Evolutionary conservation across 2,329 filamentous ascomycete species (phyloP), one percentile per base, ranked within the genome.

Genomic region (Trichoderma sp.): DNA sequence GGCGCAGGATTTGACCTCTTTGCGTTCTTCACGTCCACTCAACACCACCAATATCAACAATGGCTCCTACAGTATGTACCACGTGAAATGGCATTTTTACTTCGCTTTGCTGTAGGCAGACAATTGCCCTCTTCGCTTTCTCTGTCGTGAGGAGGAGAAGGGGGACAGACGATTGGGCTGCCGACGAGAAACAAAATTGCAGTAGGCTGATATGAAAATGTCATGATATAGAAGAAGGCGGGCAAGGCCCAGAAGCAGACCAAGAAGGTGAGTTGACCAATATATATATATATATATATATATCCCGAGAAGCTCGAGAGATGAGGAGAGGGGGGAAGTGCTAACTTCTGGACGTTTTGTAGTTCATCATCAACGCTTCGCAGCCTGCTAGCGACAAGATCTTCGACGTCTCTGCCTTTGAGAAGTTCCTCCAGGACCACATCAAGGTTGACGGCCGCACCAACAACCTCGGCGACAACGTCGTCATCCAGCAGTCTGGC

Each of bases 381-480:
- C 94, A 98, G 86, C 95, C 95, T 78, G 94, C 94, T 77, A 92
- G 89, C 86, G 95, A 99, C 89, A 98, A 98, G 91, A 99, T 99
- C 89, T 98, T 99, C 90, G 95, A 99, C 84, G 90, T 97, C 82
- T 90, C 92, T 78, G 94, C 94, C 76, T 99, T 99, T 83, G 94
- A 97, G 87, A 98, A 98, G 90, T 99, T 99, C 92, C 92, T 99
- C 73, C 94, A 97, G 89, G 95, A 98, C 85, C 93, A 92, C 86
- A 97, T 99, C 90, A 99, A 99, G 92, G 93, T 99, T 77, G 95
- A 97, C 76, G 94, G 94, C 86, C 94, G 93, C 81, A 94, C 94
- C 80, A 94, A 94, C 78, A 98, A 99, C 90, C 92, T 99, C 76
- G 95, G 95, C 81, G 95, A 98, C 80, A 89, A 87, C 81, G 90